These are phyloP conservation scores for Candida tallmaniae DNA, from an alignment of 805 yeast genomes.

Conservation along the genomic window DNA sequence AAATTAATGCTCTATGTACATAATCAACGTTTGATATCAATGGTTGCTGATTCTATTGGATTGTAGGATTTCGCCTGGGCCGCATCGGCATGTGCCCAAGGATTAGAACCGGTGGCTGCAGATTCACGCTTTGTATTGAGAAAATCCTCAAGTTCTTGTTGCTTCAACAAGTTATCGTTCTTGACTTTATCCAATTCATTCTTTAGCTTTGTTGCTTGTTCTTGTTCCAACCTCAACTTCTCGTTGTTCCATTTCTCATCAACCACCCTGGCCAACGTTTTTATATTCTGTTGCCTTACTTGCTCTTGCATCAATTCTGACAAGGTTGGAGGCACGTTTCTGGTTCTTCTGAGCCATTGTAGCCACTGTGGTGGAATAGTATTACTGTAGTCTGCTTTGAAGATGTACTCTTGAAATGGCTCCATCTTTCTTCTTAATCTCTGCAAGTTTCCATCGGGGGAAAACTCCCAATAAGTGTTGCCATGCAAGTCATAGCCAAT, in stretches of 20 bases:
- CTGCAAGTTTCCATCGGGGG: conserved; percentile 46
- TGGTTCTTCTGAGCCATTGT: conserved; percentile 71
- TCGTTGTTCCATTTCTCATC: conserved; percentile 39
- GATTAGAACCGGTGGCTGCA: not conserved
- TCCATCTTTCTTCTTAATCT: conserved; percentile 62
- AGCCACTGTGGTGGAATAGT: conserved; percentile 71
- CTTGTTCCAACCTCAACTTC: conserved; percentile 28
- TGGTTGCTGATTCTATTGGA: conserved; percentile 35
- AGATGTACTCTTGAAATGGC: conserved; percentile 44
- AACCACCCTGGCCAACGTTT: conserved; percentile 45
- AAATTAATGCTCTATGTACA: conserved; percentile 7
- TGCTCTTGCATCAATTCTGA: conserved; percentile 59
- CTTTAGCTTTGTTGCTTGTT: conserved; percentile 26
- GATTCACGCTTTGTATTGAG: conserved; percentile 1
- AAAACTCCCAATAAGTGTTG: conserved; percentile 82
- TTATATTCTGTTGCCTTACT: conserved; percentile 49
- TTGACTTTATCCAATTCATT: conserved; percentile 27
- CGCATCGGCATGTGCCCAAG: conserved; percentile 3
- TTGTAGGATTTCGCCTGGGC: conserved; percentile 12
- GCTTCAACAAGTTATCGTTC: not conserved
- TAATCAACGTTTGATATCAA: conserved; percentile 25
- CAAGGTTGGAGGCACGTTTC: conserved; percentile 56
- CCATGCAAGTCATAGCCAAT: conserved; percentile 79
- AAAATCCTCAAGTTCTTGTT: conserved; percentile 1
- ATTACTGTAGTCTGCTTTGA: conserved; percentile 54